phyloP scores from a whole-genome alignment of 1,284 basidiomycete species.

The Ceratobasidium sp. region DNA sequence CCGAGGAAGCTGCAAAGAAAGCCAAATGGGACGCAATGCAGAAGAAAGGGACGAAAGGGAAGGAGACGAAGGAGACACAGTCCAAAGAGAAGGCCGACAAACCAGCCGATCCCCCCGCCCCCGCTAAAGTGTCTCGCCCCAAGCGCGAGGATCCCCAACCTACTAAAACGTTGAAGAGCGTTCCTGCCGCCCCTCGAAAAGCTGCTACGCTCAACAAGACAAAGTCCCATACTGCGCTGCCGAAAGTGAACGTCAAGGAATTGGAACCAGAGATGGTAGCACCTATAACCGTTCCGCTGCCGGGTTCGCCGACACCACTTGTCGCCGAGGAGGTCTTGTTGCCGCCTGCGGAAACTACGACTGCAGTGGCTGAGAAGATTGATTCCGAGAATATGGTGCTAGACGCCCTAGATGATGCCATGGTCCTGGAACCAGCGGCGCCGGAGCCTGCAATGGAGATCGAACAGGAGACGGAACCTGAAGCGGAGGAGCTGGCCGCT shows the following conservation, averaged over 20 bases:
- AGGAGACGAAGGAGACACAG: not conserved
- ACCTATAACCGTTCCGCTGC: conserved; percentile 17
- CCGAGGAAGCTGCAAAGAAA: conserved; percentile 31
- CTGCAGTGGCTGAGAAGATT: not conserved
- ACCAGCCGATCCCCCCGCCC: not conserved
- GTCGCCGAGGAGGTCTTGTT: not conserved
- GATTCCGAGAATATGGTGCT: not conserved
- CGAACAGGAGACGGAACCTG: not conserved
- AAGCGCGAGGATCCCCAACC: not conserved
- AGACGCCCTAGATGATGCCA: conserved; percentile 2
- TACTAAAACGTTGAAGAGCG: not conserved
- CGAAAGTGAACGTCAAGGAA: conserved; percentile 24
- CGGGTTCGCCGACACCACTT: conserved; percentile 23
- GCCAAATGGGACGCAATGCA: not conserved
- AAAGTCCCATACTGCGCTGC: conserved; percentile 12
- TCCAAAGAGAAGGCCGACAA: conserved; percentile 1
- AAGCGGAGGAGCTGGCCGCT: not conserved
- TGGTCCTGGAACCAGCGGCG: not conserved
- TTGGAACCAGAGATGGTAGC: conserved; percentile 34
- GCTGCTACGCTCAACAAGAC: not conserved
- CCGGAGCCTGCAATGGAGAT: not conserved
- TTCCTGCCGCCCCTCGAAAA: conserved; percentile 29
- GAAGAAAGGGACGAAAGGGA: conserved; percentile 7
- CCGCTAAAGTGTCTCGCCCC: conserved; percentile 2
- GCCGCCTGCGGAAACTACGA: conserved; percentile 6